phyloP scores from a whole-genome alignment of 345 rosid genomes.

The Noccaea bulbosa region DNA sequence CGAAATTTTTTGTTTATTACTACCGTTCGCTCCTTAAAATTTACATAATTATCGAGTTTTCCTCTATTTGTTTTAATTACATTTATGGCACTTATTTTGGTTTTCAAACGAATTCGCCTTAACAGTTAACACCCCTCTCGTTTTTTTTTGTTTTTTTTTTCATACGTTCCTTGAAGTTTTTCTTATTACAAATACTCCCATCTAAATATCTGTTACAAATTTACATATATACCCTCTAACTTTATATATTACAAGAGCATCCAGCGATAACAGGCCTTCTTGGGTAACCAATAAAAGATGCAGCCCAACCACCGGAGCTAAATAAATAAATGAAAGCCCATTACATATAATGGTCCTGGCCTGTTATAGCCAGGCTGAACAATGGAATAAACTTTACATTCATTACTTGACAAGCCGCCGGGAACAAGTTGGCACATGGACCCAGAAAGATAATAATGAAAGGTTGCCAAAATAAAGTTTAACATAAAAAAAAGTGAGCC shows the following conservation, averaged over 20 bases:
- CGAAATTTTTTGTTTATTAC: slow-evolving; percentile 5
- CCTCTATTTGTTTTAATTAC: background rate
- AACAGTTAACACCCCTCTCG: background rate
- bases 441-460: background rate
- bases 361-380: background rate
- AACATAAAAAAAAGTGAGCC: background rate
- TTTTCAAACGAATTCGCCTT: too few species aligned
- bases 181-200: background rate
- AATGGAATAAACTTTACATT: background rate
- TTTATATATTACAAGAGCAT: background rate
- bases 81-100: background rate
- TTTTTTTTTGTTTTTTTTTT: background rate
- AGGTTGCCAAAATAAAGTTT: too few species aligned
- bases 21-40: background rate
- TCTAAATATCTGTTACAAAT: too few species aligned
- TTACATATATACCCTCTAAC: too few species aligned
- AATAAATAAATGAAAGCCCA: background rate
- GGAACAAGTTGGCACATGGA: slow-evolving; percentile 27
- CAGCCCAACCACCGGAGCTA: slow-evolving; percentile 1
- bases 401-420: too few species aligned
- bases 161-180: background rate
- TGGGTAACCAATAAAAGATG: background rate
- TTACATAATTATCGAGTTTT: background rate
- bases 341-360: background rate
- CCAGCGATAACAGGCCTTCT: background rate